A percentile compares a stretch with the other conserved stretches of the same genome.
These are phyloP conservation scores for Penicillium pancosmium DNA, from an alignment of 495 filamentous ascomycete species.

Conservation along the genomic window DNA sequence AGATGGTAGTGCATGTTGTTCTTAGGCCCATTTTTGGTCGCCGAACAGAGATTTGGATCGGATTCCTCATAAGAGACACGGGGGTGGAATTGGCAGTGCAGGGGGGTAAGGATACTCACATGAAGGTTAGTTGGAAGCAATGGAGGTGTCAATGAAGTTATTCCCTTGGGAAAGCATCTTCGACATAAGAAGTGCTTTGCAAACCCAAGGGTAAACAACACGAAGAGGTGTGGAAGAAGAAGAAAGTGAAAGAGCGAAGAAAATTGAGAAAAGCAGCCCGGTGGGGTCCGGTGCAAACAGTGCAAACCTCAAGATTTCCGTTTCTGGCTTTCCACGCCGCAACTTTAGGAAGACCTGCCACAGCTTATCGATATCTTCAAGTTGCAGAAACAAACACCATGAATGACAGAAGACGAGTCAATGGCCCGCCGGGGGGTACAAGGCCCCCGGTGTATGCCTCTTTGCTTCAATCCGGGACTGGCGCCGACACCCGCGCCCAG, in stretches of 20 bases:
- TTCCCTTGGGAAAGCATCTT: constrained; percentile 8
- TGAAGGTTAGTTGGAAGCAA: constrained; percentile 13
- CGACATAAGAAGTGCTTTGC: constrained; percentile 27
- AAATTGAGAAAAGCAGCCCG: constrained; percentile 30
- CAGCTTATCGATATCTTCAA: background rate
- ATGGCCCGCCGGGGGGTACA: constrained; percentile 80
- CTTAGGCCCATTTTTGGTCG: constrained; percentile 81
- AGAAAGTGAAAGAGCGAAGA: constrained; percentile 31
- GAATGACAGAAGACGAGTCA: constrained; percentile 88
- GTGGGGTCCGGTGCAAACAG: constrained; percentile 39
- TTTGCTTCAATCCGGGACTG: constrained; percentile 38
- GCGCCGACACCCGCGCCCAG: constrained; percentile 42
- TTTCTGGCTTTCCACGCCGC: constrained; percentile 29
- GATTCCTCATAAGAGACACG: constrained; percentile 63
- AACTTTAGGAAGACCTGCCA: background rate
- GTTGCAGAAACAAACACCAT: constrained; percentile 46
- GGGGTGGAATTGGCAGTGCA: constrained; percentile 15
- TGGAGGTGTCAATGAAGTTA: background rate
- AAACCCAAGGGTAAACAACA: constrained; percentile 15
- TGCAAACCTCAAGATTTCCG: constrained; percentile 49
- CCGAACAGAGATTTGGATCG: constrained; percentile 64
- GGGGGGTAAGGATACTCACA: constrained; percentile 31
- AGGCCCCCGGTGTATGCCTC: constrained; percentile 70
- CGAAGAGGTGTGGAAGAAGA: constrained; percentile 30
- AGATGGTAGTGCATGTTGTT: constrained; percentile 99